A percentile compares a stretch with the other conserved stretches of the same genome.
These are phyloP conservation scores for Trichoderma sp. DNA, from an alignment of 2,329 filamentous ascomycete species.

Conservation along the genomic window DNA sequence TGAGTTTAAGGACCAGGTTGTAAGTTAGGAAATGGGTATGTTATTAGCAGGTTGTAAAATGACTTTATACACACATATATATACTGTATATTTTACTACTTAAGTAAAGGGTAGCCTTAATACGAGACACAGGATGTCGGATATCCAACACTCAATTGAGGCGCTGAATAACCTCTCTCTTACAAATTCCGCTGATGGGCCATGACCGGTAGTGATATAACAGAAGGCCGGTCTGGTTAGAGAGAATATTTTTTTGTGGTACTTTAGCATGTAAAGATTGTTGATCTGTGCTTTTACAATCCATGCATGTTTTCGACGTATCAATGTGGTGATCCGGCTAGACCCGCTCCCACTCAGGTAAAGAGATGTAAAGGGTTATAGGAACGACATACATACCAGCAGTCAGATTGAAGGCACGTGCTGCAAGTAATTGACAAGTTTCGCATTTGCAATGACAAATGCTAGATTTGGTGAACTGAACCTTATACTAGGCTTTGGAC, in stretches of 20 bases:
- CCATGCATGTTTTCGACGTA: neutral
- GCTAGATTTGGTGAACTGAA: neutral
- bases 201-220: neutral
- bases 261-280: neutral
- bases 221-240: neutral
- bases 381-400: neutral
- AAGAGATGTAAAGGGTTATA: neutral
- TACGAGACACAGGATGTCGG: neutral
- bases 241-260: neutral
- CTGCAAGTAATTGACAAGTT: neutral
- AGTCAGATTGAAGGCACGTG: neutral
- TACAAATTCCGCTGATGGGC: neutral
- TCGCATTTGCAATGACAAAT: neutral
- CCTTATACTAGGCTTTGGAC: neutral
- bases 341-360: neutral
- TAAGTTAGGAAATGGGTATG: neutral
- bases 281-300: neutral
- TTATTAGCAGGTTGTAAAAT: neutral
- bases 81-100: neutral
- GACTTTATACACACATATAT: too few species aligned
- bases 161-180: neutral
- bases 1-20: neutral
- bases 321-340: neutral
- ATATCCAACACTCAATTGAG: neutral
- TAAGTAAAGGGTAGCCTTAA: neutral